Evolutionary conservation across 441 rosid genomes (phyloP).

Genomic region (Iberis amara): DNA sequence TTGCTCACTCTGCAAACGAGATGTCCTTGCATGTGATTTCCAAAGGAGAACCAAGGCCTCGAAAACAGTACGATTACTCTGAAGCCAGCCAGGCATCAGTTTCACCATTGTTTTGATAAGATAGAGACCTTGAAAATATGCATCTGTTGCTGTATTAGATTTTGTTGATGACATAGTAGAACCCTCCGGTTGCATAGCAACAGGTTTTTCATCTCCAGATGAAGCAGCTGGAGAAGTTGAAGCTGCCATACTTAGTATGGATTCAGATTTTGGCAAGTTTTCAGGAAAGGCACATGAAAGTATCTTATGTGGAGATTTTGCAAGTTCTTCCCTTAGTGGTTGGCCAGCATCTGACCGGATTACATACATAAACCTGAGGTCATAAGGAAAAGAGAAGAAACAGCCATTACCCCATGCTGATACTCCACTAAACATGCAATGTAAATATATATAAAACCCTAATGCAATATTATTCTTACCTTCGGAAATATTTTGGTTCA

Average conservation of each 20-base stretch:
- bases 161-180: slow-evolving; percentile 42
- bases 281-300: slow-evolving; percentile 82
- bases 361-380: slow-evolving; percentile 84
- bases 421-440: slow-evolving; percentile 14
- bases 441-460: slow-evolving; percentile 13
- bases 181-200: slow-evolving; percentile 43
- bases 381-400: slow-evolving; percentile 21
- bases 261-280: slow-evolving; percentile 62
- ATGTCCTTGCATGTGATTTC: slow-evolving; percentile 84
- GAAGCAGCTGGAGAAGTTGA: slow-evolving; percentile 55
- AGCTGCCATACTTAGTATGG: slow-evolving; percentile 39
- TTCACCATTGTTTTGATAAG: slow-evolving; percentile 87
- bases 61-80: slow-evolving; percentile 72
- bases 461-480: slow-evolving; percentile 48
- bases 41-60: slow-evolving; percentile 81
- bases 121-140: slow-evolving; percentile 92
- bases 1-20: slow-evolving; percentile 88
- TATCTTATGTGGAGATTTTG: slow-evolving; percentile 88
- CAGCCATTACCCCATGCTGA: slow-evolving; percentile 11
- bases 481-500: slow-evolving; percentile 86
- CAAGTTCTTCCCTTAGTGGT: slow-evolving; percentile 91
- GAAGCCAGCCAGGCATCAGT: slow-evolving; percentile 89
- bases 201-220: slow-evolving; percentile 54
- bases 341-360: slow-evolving; percentile 96
- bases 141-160: slow-evolving; percentile 50